phyloP scores from a whole-genome alignment of 352 stramenopile genomes.

The Globisporangium spinosum region DNA sequence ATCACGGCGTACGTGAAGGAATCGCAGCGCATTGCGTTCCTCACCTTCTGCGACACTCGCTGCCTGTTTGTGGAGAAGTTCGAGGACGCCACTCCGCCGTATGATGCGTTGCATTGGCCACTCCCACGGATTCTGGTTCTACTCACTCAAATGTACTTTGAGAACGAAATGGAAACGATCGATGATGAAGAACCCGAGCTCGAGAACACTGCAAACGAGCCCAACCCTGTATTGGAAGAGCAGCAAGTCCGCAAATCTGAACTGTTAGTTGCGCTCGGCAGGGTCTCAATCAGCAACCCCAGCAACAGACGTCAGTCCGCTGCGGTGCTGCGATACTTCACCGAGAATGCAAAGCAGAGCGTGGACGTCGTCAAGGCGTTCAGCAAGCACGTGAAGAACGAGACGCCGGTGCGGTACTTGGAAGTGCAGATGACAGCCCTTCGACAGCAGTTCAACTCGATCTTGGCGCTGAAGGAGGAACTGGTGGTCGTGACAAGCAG shows the following conservation, averaged over 20 bases:
- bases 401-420: constrained; percentile 75
- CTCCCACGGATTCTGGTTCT: constrained; percentile 65
- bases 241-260: constrained; percentile 52
- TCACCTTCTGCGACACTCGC: constrained; percentile 73
- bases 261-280: constrained; percentile 64
- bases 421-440: constrained; percentile 88
- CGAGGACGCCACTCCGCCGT: constrained; percentile 47
- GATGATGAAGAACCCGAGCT: constrained; percentile 40
- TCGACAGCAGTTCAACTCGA: constrained; percentile 58
- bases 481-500: constrained; percentile 21
- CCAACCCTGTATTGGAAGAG: constrained; percentile 6
- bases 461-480: constrained; percentile 67
- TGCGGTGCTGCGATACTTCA: constrained; percentile 65
- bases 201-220: constrained; percentile 24
- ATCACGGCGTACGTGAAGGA: constrained; percentile 53
- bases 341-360: constrained; percentile 39
- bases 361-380: constrained; percentile 80
- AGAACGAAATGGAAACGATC: constrained; percentile 55
- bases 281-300: constrained; percentile 76
- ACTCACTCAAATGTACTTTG: constrained; percentile 82
- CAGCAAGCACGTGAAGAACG: constrained; percentile 69
- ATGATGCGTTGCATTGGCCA: constrained; percentile 58
- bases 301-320: constrained; percentile 79
- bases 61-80: constrained; percentile 88
- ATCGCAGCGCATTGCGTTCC: constrained; percentile 61